A percentile compares a stretch with the other conserved stretches of the same genome.
Conservation (phyloP, 2,329 filamentous ascomycete genomes). For the Alternaria burnsii region DNA sequence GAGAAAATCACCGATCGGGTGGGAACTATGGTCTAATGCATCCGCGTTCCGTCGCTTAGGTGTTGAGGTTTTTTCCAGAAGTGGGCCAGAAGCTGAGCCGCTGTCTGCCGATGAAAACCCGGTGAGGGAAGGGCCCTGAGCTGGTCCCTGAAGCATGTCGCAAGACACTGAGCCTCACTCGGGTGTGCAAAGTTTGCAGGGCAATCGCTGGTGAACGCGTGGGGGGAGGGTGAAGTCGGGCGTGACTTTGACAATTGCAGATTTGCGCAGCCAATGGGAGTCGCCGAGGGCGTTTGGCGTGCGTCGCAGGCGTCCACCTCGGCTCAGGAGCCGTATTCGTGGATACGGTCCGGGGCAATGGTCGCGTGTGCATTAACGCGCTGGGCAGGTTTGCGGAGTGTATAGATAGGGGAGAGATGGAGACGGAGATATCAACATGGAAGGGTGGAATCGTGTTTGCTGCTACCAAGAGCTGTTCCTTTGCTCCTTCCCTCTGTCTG, state of each 20-base stretch:
- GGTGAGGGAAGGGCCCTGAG: neutral
- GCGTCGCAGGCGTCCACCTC: slow-evolving; percentile 8
- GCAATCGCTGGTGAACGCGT: slow-evolving; percentile 9
- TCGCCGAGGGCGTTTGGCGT: slow-evolving; percentile 17
- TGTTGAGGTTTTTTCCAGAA: slow-evolving; percentile 25
- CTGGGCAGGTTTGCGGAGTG: slow-evolving; percentile 1
- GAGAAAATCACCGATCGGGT: slow-evolving; percentile 27
- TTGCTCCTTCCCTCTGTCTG: neutral
- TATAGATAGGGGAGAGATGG: neutral
- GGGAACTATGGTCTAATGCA: slow-evolving; percentile 13
- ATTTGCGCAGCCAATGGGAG: slow-evolving; percentile 22
- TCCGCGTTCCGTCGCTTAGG: slow-evolving; percentile 14
- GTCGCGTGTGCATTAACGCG: slow-evolving; percentile 16
- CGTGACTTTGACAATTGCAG: neutral
- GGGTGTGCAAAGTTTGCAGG: neutral
- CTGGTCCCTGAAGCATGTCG: neutral
- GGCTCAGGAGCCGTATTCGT: slow-evolving; percentile 14
- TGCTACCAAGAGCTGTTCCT: neutral
- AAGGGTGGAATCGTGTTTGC: neutral
- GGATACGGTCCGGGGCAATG: slow-evolving; percentile 13
- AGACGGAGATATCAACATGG: neutral
- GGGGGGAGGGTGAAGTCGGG: slow-evolving; percentile 12
- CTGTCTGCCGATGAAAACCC: slow-evolving; percentile 13
- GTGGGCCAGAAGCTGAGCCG: slow-evolving; percentile 16
- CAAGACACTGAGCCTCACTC: neutral